These are phyloP conservation scores for Chara braunii DNA, from an alignment of 139 green algal species.

Conservation along the genomic window DNA sequence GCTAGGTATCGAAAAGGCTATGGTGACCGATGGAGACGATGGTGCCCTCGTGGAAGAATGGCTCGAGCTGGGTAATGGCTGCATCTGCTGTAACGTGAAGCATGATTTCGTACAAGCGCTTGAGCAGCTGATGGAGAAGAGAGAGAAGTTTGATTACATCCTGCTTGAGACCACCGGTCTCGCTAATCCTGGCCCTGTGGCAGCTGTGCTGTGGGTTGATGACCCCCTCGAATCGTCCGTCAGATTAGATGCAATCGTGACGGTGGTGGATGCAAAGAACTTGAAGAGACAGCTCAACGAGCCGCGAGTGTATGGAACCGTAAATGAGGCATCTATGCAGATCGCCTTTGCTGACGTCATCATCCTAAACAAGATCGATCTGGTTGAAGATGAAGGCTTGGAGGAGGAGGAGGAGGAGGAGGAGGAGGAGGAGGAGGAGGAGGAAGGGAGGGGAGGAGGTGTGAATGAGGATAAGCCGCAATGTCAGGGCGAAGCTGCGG, in stretches of 20 bases:
- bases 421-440: neutral
- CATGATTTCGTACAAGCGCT: slow-evolving; percentile 71
- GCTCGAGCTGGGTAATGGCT: slow-evolving; percentile 94
- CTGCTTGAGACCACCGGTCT: slow-evolving; percentile 87
- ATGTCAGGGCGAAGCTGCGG: neutral
- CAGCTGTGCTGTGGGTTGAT: slow-evolving; percentile 85
- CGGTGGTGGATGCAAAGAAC: slow-evolving; percentile 57
- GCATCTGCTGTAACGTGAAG: slow-evolving; percentile 94
- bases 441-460: neutral
- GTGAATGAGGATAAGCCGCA: neutral
- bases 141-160: slow-evolving; percentile 65
- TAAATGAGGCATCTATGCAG: slow-evolving; percentile 85
- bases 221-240: slow-evolving; percentile 37
- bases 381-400: slow-evolving; percentile 13
- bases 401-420: neutral
- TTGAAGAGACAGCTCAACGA: slow-evolving; percentile 53
- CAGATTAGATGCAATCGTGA: slow-evolving; percentile 58
- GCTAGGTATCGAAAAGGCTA: slow-evolving; percentile 66
- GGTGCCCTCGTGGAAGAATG: slow-evolving; percentile 61
- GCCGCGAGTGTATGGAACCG: slow-evolving; percentile 51
- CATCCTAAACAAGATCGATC: slow-evolving; percentile 33
- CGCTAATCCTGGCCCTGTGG: slow-evolving; percentile 78
- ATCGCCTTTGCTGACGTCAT: slow-evolving; percentile 70
- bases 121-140: slow-evolving; percentile 34
- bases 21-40: slow-evolving; percentile 46